A percentile compares a stretch with the other conserved stretches of the same genome.
phyloP scores from a whole-genome alignment of 2,329 filamentous ascomycete species.

The Sclerotinia nivalis region DNA sequence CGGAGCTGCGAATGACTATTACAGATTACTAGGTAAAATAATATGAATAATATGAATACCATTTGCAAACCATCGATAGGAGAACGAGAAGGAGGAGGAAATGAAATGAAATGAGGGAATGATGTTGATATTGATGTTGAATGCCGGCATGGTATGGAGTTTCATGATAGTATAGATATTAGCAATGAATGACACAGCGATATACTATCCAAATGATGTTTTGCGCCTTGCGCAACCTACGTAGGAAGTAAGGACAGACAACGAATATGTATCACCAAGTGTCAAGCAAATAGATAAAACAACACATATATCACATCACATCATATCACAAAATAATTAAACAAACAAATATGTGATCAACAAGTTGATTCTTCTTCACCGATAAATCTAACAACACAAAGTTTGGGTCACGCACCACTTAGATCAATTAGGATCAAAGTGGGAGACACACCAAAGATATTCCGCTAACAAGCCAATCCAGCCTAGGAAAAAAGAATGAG shows the following conservation, averaged over 20 bases:
- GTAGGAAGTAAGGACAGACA: background rate
- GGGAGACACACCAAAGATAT: slow-evolving; percentile 38
- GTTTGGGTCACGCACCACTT: slow-evolving; percentile 17
- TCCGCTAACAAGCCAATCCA: slow-evolving; percentile 22
- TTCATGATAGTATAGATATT: too few relatives aligned
- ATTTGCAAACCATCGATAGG: too few relatives aligned
- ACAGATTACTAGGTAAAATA: too few relatives aligned
- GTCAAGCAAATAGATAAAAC: background rate
- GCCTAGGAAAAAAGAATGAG: slow-evolving; percentile 22
- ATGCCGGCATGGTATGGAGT: too few relatives aligned
- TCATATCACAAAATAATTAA: background rate
- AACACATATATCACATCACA: background rate
- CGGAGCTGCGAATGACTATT: too few relatives aligned
- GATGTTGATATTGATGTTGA: too few relatives aligned
- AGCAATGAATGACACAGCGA: too few relatives aligned
- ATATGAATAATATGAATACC: too few relatives aligned
- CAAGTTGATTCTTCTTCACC: slow-evolving; percentile 6
- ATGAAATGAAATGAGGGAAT: too few relatives aligned
- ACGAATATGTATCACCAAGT: background rate
- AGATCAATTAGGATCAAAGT: slow-evolving; percentile 11
- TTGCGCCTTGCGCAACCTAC: background rate
- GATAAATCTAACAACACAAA: slow-evolving; percentile 16
- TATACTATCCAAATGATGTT: too few relatives aligned
- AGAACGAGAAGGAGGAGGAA: too few relatives aligned
- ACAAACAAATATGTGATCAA: background rate